Base-by-base conservation (phyloP, 192 early-diverging fungal species). In the Mortierella alpina region DNA sequence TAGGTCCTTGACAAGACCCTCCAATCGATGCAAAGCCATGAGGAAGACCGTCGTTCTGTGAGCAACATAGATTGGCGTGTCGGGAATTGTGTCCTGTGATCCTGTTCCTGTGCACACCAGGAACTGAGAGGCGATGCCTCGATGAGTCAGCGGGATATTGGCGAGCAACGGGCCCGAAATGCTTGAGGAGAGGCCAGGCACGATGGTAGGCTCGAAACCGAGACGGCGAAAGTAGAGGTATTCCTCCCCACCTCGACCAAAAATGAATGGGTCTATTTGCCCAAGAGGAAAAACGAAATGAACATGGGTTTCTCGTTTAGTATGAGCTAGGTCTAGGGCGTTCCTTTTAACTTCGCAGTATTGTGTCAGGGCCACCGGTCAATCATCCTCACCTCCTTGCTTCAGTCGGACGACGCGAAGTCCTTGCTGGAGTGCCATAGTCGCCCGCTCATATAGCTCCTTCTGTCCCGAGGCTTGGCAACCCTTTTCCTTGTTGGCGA, bases 181-280 rank as follows among this genome's bases (percentile, higher is more conserved):
- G 20, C 88, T 88, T 56, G 92, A 92, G 0, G 91, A 90, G 9
- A 98, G 83, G 23, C 96, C 96, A 10, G 95, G 92, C 1, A 95
- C 78, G 9, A 95, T 86, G 39, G 87, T 84, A 7, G 87, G 84
- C 39, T 92, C 89, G 61, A 88, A 92, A 20, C 95, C 95, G 66
- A 90, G 83, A 11, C 84, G 71, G 40, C 88, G 84, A 80, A 94
- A 93, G 63, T 90, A 93, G n/a, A 93, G 59, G 15, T 93, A 82
- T 71, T 98, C 97, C 80, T 98, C 97, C 23, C 91, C 96, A 48
- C 96, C 97, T 55, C 97, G 91, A 31, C 96, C 97, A 84, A 96
- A 97, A 31, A 98, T 88, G 83, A 93, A 97, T 56, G 95, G 94
- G 75, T 98, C 95, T 88, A 18, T 22, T 7, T 10, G 5, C 6